Conservation (phyloP, 2,329 filamentous ascomycete genomes). For the Conoideocrella luteorostrata region DNA sequence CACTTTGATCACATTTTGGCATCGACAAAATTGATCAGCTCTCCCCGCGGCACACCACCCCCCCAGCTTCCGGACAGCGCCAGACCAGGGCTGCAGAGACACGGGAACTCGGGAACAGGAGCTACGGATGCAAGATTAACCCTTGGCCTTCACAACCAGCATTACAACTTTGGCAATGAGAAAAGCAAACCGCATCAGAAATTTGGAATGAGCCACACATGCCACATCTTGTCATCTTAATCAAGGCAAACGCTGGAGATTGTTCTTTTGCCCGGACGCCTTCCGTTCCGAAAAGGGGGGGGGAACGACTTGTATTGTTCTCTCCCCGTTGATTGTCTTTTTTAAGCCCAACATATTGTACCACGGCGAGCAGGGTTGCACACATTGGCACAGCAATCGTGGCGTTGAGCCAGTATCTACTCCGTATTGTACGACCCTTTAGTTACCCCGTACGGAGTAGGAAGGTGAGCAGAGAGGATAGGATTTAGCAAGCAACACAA, state of each 20-base stretch:
- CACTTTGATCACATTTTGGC: not conserved
- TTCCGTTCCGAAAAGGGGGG: too few relatives aligned
- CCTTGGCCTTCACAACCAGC: not conserved
- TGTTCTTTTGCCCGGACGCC: not conserved
- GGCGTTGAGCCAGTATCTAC: too few relatives aligned
- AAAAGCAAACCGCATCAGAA: not conserved
- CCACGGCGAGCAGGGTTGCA: too few relatives aligned
- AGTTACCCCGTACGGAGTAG: too few relatives aligned
- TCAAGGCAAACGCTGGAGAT: not conserved
- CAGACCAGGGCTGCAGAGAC: constrained; percentile 4
- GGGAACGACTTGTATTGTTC: not conserved
- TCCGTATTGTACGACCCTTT: too few relatives aligned
- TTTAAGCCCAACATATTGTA: too few relatives aligned
- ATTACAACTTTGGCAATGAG: too few relatives aligned
- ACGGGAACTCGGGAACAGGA: not conserved
- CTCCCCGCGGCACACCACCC: constrained; percentile 1
- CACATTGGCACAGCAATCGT: too few relatives aligned
- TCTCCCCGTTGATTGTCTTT: not conserved
- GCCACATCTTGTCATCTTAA: not conserved
- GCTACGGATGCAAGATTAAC: not conserved
- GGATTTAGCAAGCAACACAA: too few relatives aligned
- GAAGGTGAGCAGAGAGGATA: too few relatives aligned
- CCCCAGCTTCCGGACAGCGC: constrained; percentile 1
- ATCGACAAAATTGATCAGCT: not conserved
- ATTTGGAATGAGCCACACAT: too few relatives aligned